Evolutionary conservation across 352 stramenopile species (phyloP).

Genomic region (Pythium apleroticum): DNA sequence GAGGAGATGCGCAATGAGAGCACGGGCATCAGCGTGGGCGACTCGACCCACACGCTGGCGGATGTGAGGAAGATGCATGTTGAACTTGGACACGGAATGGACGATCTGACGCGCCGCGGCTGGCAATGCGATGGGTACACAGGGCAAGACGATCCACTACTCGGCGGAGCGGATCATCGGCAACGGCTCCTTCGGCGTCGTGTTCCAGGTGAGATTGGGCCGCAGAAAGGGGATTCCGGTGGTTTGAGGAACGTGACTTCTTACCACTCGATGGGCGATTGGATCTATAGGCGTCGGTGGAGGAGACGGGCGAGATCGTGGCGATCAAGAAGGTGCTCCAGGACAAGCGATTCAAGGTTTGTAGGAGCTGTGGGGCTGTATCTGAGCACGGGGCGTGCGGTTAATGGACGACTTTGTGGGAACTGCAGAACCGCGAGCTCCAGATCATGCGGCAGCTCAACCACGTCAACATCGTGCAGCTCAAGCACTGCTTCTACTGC

Average conservation of each 20-base stretch:
- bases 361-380: not conserved
- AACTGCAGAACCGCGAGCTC: slow-evolving; percentile 95
- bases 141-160: slow-evolving; percentile 93
- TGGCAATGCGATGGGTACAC: not conserved
- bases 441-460: slow-evolving; percentile 99
- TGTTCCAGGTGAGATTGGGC: slow-evolving; percentile 95
- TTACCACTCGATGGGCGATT: too few relatives aligned
- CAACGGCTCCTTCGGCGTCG: slow-evolving; percentile 99
- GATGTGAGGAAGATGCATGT: slow-evolving; percentile 48
- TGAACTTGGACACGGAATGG: slow-evolving; percentile 21
- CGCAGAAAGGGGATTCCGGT: not conserved
- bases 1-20: slow-evolving; percentile 84
- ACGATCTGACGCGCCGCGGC: not conserved
- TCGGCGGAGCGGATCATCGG: slow-evolving; percentile 98
- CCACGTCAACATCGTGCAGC: slow-evolving; percentile 98
- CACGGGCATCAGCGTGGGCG: slow-evolving; percentile 79
- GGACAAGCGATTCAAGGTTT: slow-evolving; percentile 98
- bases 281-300: slow-evolving; percentile 91
- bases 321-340: slow-evolving; percentile 99
- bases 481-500: slow-evolving; percentile 99
- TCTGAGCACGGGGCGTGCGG: too few relatives aligned
- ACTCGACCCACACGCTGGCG: slow-evolving; percentile 77
- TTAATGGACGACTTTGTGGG: not conserved
- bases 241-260: too few relatives aligned
- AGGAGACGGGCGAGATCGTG: slow-evolving; percentile 97